These are phyloP conservation scores for Aphanoascus verrucosus DNA, from an alignment of 2,329 filamentous ascomycete genomes.

Conservation along the genomic window DNA sequence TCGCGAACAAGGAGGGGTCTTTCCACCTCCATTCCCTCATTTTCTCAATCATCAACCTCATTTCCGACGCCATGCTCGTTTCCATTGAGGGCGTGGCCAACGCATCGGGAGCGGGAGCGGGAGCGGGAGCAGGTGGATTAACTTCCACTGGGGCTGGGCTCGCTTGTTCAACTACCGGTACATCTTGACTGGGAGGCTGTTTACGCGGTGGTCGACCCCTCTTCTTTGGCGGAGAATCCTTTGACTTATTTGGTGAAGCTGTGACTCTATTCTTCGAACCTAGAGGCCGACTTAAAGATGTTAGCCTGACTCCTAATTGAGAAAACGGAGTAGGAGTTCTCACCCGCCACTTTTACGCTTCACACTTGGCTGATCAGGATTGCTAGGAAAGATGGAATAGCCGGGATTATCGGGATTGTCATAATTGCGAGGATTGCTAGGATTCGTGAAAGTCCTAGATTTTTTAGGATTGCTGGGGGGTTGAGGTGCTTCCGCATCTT, in stretches of 20 bases:
- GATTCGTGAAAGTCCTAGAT: too few species aligned
- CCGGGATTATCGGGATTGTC: too few species aligned
- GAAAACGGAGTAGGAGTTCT: not conserved
- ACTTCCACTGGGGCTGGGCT: not conserved
- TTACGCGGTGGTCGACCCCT: conserved; percentile 5
- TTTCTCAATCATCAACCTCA: conserved; percentile 46
- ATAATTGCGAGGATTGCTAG: not conserved
- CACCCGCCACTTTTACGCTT: not conserved
- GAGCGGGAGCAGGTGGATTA: not conserved
- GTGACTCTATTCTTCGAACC: not conserved
- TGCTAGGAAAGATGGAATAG: too few species aligned
- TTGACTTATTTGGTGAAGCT: not conserved
- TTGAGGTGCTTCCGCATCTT: not conserved
- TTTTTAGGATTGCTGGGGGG: not conserved
- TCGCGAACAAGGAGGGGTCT: conserved; percentile 45
- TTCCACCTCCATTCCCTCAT: conserved; percentile 48
- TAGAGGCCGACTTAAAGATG: not conserved
- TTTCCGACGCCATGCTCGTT: conserved; percentile 40
- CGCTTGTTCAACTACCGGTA: not conserved
- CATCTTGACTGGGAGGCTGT: not conserved
- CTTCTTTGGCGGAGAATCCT: not conserved
- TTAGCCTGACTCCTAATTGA: not conserved
- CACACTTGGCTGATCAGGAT: conserved; percentile 4
- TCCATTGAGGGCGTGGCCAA: conserved; percentile 1
- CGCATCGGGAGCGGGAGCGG: not conserved